These are phyloP conservation scores for Cytidiella melzeri DNA, from an alignment of 768 basidiomycete species.

Conservation along the genomic window DNA sequence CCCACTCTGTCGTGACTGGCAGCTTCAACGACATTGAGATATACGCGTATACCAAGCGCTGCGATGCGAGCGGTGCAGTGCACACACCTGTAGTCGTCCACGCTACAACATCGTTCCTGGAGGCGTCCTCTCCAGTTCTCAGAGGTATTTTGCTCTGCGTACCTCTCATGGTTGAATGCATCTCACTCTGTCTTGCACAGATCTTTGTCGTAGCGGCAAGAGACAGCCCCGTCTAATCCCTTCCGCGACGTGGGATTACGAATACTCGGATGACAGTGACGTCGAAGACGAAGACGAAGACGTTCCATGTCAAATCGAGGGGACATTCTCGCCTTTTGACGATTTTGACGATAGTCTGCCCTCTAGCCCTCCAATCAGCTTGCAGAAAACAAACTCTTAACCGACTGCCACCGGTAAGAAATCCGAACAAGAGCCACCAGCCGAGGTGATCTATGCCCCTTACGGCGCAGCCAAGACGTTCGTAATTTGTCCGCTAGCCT, in stretches of 20 bases:
- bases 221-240: neutral
- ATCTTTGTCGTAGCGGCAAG: neutral
- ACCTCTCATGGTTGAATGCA: too few species aligned
- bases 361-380: too few species aligned
- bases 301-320: too few species aligned
- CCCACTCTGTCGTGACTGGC: slow-evolving; percentile 4
- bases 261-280: slow-evolving; percentile 9
- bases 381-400: too few species aligned
- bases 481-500: too few species aligned
- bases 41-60: slow-evolving; percentile 3
- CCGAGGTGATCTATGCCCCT: too few species aligned
- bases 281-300: slow-evolving; percentile 9
- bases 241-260: slow-evolving; percentile 1
- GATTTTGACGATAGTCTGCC: too few species aligned
- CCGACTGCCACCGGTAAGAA: too few species aligned
- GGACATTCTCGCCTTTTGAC: too few species aligned
- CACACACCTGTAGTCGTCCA: slow-evolving; percentile 8
- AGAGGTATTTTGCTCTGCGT: neutral
- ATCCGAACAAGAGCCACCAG: too few species aligned
- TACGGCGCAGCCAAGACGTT: too few species aligned
- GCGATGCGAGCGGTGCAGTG: slow-evolving; percentile 1
- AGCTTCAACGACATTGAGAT: slow-evolving; percentile 11
- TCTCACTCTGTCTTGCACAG: too few species aligned
- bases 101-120: slow-evolving; percentile 7
- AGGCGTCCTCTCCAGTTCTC: slow-evolving; percentile 5